Evolutionary conservation across 306 rosid genomes (phyloP).

Genomic region (Casuarina cunninghamiana): DNA sequence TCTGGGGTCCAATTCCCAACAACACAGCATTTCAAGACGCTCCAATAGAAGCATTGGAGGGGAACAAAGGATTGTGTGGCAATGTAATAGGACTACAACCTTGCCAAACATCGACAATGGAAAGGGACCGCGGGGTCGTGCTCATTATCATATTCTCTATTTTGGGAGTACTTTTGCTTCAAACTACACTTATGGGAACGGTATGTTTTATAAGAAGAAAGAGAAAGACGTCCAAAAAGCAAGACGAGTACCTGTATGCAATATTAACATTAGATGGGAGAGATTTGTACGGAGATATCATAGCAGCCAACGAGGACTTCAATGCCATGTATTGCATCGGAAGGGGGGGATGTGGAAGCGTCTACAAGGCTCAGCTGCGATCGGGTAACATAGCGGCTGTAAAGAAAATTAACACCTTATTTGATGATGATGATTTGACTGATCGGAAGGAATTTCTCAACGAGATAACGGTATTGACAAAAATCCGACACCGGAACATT

Average conservation of each 20-base stretch:
- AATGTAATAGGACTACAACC: constrained; percentile 10
- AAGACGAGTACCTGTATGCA: neutral
- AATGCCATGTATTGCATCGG: constrained; percentile 28
- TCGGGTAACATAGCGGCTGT: constrained; percentile 1
- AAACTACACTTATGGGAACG: neutral
- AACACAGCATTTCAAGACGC: constrained; percentile 15
- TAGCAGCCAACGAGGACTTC: constrained; percentile 28
- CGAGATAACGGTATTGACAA: constrained; percentile 23
- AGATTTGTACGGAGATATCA: constrained; percentile 18
- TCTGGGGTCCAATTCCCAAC: constrained; percentile 24
- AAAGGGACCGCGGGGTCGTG: neutral
- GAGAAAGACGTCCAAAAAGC: neutral
- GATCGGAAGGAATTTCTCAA: constrained; percentile 21
- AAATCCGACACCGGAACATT: constrained; percentile 35
- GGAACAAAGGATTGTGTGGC: constrained; percentile 26
- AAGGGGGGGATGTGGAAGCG: constrained; percentile 29
- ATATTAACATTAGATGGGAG: constrained; percentile 18
- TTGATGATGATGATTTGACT: neutral
- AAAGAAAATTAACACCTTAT: constrained; percentile 10
- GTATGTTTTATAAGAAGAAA: neutral
- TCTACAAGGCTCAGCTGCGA: constrained; percentile 19
- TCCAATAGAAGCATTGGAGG: neutral
- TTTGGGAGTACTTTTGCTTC: neutral
- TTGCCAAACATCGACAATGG: neutral
- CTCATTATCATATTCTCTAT: constrained; percentile 5